Evolutionary conservation across 495 filamentous ascomycete species (phyloP), one percentile per base, ranked within the genome.

Genomic region (Stereocaulon alpinum): DNA sequence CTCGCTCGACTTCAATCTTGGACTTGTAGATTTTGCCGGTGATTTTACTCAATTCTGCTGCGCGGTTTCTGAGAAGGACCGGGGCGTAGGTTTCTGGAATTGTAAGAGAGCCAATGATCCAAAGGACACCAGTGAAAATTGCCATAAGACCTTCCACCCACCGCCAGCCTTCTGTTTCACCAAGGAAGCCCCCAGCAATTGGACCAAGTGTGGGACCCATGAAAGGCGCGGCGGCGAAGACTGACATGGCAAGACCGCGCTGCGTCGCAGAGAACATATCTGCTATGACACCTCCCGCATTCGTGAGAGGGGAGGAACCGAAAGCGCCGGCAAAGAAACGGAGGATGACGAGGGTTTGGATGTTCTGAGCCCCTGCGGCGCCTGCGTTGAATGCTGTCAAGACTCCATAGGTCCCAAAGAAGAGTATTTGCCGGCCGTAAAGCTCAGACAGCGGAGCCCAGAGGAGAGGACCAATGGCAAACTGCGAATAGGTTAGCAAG

Each of bases 281-380:
- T 34, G 86, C 83, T 63, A 89, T 86, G 40, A 88, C 81, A 66
- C 86, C 86, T 59, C 86, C 85, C 18, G 83, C 76, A 67, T 88
- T 90, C 29, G 85, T 88, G 56, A 90, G 64, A 32, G 85, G 81
- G 1, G 85, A 86, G 2, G 83, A 83, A 32, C 88, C 88, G 68
- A 89, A 88, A n/a, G 86, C 76, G 54, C 88, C 86, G 29, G 84
- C 86, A 55, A 91, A 84, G 76, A 91, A 89, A 24, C 88, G 85
- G 30, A 90, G 77, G 61, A 91, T 80, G 53, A 91, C 72, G 1
- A 93, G 72, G 2, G 83, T 80, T 63, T 78, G 70, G 49, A 83
- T 78, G 62, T 87, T 88, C 60, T 82, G 73, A 1, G 84, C 68
- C 15, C 81, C 79, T 3, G 83, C 80, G 45, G 77, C 78, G 24